Base-by-base conservation (phyloP, 192 early-diverging fungal species). In the Pilaira anomala region DNA sequence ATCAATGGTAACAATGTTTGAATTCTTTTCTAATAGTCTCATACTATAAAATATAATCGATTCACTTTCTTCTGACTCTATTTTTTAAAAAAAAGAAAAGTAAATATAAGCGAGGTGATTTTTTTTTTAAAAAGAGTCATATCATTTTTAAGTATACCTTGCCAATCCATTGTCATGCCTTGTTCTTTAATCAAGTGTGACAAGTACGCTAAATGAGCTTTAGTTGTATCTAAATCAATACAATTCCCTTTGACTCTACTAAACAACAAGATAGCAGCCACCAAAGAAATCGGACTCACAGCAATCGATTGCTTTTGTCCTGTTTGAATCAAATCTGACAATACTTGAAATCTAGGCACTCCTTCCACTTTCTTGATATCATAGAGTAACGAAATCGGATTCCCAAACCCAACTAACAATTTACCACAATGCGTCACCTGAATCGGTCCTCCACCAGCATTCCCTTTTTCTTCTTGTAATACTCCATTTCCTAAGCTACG, bases 51-150 rank as follows among this genome's bases (percentile, higher is more conserved):
- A 63, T 25, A 63, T 63, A 11, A 63, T 51, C 18, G 30, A 52
- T 40, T 63, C 62, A 7, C 19, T 39, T n/a, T 63, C 62, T 24
- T 63, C 62, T 40, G 48, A 50, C 9, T 63, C 62, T 63, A 63
- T 0, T 33, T 29, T 0, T 25, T 36, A 39, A 19, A 48, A 48
- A 19, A 1, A n/a, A 1, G 46, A 48, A 29, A 14, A 41, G 9
- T 24, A 24, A 40, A 36, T 58, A 42, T 36, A 36, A 36, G 33
- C 33, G 33, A 36, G 33, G 21, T 29, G 9, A 29, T 28, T 54
- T 48, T 21, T 46, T 46, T 46, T 46, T 48, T 48, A 7, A 9
- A n/a, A n/a, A n/a, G n/a, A 28, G 21, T 28, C 9, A 30, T 30
- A 44, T 4, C 33, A 8, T 5, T 8, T 63, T 5, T 18, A 46